A percentile compares a stretch with the other conserved stretches of the same genome.
Conservation (phyloP, 2,329 filamentous ascomycete genomes). For the Apiospora pterosperma region DNA sequence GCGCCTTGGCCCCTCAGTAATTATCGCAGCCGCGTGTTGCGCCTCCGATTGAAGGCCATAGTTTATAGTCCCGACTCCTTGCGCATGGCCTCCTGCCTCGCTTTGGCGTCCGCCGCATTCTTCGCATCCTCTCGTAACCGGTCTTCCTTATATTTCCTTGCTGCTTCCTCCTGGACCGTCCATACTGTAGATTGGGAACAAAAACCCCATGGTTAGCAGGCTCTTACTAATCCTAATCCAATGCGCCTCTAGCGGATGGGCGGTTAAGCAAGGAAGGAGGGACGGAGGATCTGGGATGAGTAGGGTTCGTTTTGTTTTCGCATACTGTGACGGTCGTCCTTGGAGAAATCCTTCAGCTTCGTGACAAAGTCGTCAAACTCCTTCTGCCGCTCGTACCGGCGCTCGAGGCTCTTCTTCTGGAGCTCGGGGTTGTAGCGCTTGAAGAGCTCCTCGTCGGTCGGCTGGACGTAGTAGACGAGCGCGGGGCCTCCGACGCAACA, state of each 20-base stretch:
- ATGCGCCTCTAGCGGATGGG: neutral
- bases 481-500: constrained; percentile 83
- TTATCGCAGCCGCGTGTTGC: no score
- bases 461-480: constrained; percentile 74
- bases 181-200: constrained; percentile 32
- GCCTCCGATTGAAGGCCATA: neutral
- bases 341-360: constrained; percentile 82
- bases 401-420: constrained; percentile 82
- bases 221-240: neutral
- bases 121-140: constrained; percentile 30
- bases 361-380: constrained; percentile 88
- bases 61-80: constrained; percentile 27
- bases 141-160: constrained; percentile 31
- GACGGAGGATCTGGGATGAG: neutral
- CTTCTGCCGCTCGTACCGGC: constrained; percentile 69
- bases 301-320: constrained; percentile 12
- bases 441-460: constrained; percentile 90
- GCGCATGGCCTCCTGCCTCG: constrained; percentile 38
- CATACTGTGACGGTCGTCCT: constrained; percentile 88
- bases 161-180: constrained; percentile 39
- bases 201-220: neutral
- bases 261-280: neutral
- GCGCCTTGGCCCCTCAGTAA: neutral
- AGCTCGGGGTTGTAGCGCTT: constrained; percentile 91
- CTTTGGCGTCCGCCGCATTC: constrained; percentile 33